A percentile compares a stretch with the other conserved stretches of the same genome.
Evolutionary conservation across 768 basidiomycete genomes (phyloP).

Genomic region (Clitopilus hobsonii): DNA sequence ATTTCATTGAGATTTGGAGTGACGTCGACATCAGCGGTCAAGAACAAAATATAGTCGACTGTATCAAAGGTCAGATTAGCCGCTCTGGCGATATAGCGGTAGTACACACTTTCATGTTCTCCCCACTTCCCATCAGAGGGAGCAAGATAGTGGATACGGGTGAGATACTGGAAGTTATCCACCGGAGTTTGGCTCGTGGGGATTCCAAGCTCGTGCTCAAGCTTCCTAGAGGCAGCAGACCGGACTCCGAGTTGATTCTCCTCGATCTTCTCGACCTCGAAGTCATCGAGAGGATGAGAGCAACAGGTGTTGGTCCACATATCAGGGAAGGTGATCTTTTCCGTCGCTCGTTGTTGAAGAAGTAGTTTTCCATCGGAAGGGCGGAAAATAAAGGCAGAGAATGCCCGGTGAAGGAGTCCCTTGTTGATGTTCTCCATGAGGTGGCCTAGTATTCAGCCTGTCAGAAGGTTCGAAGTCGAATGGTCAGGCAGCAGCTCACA

Average conservation of each 20-base stretch:
- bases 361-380: conserved; percentile 91
- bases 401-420: conserved; percentile 94
- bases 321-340: conserved; percentile 98
- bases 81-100: background rate
- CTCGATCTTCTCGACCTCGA: conserved; percentile 78
- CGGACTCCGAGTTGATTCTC: conserved; percentile 77
- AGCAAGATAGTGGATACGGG: conserved; percentile 95
- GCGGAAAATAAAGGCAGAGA: conserved; percentile 95
- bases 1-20: conserved; percentile 88
- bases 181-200: conserved; percentile 70
- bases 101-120: conserved; percentile 85
- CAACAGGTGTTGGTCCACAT: conserved; percentile 99
- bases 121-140: conserved; percentile 93
- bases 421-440: conserved; percentile 95
- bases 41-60: conserved; percentile 98
- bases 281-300: conserved; percentile 93
- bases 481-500: conserved; percentile 49
- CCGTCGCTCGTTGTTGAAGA: conserved; percentile 91
- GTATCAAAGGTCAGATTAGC: conserved; percentile 1
- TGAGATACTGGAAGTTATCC: conserved; percentile 89
- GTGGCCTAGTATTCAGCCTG: conserved; percentile 57
- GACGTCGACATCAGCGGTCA: conserved; percentile 84
- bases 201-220: conserved; percentile 96
- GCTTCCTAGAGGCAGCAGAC: conserved; percentile 89
- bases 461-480: background rate